These are phyloP conservation scores for Purpureocillium takamizusanense DNA, from an alignment of 2,329 filamentous ascomycete species.

Conservation along the genomic window DNA sequence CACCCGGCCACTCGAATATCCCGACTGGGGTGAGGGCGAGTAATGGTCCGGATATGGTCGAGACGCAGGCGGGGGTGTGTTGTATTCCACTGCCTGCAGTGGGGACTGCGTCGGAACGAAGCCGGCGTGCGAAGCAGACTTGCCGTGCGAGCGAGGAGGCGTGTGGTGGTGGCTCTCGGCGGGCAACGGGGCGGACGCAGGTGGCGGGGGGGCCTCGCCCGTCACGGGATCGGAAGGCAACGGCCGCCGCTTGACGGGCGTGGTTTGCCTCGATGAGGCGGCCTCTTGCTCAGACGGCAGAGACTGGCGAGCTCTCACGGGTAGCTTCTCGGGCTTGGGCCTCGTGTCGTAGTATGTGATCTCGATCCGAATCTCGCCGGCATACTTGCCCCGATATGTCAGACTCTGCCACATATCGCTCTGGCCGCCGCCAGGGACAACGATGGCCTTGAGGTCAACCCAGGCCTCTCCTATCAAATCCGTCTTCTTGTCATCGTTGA, in stretches of 20 bases:
- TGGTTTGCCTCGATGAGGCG: conserved; percentile 36
- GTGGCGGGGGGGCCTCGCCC: conserved; percentile 32
- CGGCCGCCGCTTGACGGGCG: conserved; percentile 71
- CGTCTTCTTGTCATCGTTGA: conserved; percentile 97
- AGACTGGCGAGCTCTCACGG: conserved; percentile 42
- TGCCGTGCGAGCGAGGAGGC: conserved; percentile 37
- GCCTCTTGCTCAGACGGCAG: conserved; percentile 25
- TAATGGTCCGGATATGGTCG: conserved; percentile 27
- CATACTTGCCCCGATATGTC: conserved; percentile 86
- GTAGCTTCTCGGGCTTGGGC: conserved; percentile 66
- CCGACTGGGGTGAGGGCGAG: conserved; percentile 21
- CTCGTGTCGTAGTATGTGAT: conserved; percentile 92
- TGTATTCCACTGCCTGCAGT: conserved; percentile 43
- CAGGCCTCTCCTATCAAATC: conserved; percentile 93
- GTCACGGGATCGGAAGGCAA: conserved; percentile 70
- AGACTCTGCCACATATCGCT: conserved; percentile 87
- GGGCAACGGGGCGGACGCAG: conserved; percentile 14
- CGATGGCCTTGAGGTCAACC: conserved; percentile 73
- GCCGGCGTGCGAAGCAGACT: conserved; percentile 23
- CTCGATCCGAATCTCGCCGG: conserved; percentile 88
- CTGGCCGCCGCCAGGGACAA: conserved; percentile 83
- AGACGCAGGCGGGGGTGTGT: conserved; percentile 25
- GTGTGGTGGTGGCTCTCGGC: conserved; percentile 34
- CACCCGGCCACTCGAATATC: conserved; percentile 9
- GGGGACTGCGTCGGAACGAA: conserved; percentile 44